Evolutionary conservation across 1,139 yeast genomes (phyloP).

Genomic region (Saccharomyces hybrid): DNA sequence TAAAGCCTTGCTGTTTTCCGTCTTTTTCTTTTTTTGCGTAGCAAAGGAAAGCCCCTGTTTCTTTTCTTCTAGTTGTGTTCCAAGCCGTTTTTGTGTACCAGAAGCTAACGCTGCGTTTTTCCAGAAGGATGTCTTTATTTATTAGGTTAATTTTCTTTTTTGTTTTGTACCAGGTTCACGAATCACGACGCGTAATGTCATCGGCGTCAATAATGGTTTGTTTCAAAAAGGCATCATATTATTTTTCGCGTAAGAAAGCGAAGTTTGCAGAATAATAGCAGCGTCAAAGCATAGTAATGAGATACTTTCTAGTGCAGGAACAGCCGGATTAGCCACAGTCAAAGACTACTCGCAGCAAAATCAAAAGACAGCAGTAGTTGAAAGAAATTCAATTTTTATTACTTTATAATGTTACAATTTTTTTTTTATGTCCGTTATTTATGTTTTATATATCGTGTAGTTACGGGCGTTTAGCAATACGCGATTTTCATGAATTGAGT

Average conservation of each 20-base stretch:
- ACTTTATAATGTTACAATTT: neutral
- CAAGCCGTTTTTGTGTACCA: constrained; percentile 3
- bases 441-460: neutral
- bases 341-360: neutral
- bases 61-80: constrained; percentile 4
- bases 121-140: neutral
- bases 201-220: neutral
- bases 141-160: neutral
- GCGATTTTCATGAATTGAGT: neutral
- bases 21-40: neutral
- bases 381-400: neutral
- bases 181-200: neutral
- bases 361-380: neutral
- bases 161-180: neutral
- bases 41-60: neutral
- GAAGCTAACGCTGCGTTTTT: constrained; percentile 1
- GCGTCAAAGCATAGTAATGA: neutral
- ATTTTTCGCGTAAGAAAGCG: neutral
- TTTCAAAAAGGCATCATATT: neutral
- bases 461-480: neutral
- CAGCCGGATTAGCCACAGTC: too few relatives aligned
- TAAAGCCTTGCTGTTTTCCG: neutral
- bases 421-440: constrained; percentile 1
- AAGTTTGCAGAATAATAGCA: neutral
- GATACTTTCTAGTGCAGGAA: neutral